A percentile compares a stretch with the other conserved stretches of the same genome.
Evolutionary conservation across 768 basidiomycete species (phyloP).

Genomic region (Panaeolus papilionaceus): DNA sequence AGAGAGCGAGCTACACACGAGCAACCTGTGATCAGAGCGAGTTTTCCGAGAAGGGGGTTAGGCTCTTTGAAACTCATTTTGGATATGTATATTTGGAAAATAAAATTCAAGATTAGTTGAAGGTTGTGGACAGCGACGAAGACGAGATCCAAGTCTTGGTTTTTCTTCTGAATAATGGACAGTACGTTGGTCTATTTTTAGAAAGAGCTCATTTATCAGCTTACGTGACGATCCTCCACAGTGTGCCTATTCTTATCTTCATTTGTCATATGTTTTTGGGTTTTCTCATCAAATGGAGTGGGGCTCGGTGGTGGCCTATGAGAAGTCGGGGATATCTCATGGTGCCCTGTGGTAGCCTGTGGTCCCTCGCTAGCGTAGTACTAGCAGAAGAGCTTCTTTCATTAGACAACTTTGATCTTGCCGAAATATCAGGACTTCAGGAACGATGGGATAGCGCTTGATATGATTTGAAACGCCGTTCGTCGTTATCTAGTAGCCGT

Average conservation of each 20-base stretch:
- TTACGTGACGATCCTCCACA: not conserved
- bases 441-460: not conserved
- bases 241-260: not conserved
- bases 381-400: not conserved
- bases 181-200: conserved; percentile 1
- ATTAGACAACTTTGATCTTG: not conserved
- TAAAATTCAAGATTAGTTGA: not conserved
- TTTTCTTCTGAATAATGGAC: not conserved
- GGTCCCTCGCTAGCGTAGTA: too few species aligned
- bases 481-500: too few species aligned
- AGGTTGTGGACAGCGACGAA: not conserved
- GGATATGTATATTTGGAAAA: too few species aligned
- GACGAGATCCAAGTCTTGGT: not conserved
- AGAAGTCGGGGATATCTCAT: too few species aligned
- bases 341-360: too few species aligned
- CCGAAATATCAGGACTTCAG: not conserved
- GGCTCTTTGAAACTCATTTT: conserved; percentile 6
- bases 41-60: conserved; percentile 27
- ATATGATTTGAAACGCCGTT: not conserved
- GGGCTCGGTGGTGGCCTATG: not conserved
- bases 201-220: not conserved
- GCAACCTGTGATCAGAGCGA: conserved; percentile 37
- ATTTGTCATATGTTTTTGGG: not conserved
- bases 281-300: not conserved
- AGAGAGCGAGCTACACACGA: conserved; percentile 27